Conservation (phyloP, 2,329 filamentous ascomycete genomes). For the Diaporthe capsici region DNA sequence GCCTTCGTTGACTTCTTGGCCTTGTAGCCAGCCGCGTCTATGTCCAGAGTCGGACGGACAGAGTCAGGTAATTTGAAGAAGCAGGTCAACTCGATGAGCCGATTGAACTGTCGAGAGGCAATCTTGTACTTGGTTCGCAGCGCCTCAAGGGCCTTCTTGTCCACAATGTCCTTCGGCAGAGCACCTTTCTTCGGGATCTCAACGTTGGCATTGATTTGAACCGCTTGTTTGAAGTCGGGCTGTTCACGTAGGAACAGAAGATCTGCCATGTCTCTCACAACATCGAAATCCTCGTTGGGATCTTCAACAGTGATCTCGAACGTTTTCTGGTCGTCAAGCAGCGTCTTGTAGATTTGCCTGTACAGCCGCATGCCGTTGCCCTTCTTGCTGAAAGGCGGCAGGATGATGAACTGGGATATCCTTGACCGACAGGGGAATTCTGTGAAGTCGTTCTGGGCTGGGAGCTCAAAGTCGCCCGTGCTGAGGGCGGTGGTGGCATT, state of each 20-base stretch:
- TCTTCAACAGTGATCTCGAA: constrained; percentile 94
- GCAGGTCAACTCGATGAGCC: constrained; percentile 82
- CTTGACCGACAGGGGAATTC: constrained; percentile 82
- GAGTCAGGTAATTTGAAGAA: constrained; percentile 71
- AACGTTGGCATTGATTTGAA: constrained; percentile 65
- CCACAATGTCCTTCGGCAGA: constrained; percentile 69
- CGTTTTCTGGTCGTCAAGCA: constrained; percentile 76
- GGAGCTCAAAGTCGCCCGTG: constrained; percentile 54
- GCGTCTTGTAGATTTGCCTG: constrained; percentile 80
- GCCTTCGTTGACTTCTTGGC: constrained; percentile 59
- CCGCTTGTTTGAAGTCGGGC: constrained; percentile 69
- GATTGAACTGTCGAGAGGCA: constrained; percentile 80
- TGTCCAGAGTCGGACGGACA: constrained; percentile 64
- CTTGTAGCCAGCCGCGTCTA: constrained; percentile 56
- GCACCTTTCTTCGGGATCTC: constrained; percentile 63
- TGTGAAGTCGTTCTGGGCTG: constrained; percentile 58
- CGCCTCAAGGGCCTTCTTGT: constrained; percentile 66
- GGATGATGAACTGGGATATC: constrained; percentile 92
- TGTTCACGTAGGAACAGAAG: constrained; percentile 73
- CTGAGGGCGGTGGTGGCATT: constrained; percentile 51
- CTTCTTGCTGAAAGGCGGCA: constrained; percentile 87
- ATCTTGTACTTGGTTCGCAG: constrained; percentile 79
- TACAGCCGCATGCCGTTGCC: constrained; percentile 88
- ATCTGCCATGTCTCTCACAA: constrained; percentile 83
- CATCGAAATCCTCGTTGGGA: constrained; percentile 88